Conservation (phyloP, 2,329 filamentous ascomycete species). For the Colletotrichum eremochloae region DNA sequence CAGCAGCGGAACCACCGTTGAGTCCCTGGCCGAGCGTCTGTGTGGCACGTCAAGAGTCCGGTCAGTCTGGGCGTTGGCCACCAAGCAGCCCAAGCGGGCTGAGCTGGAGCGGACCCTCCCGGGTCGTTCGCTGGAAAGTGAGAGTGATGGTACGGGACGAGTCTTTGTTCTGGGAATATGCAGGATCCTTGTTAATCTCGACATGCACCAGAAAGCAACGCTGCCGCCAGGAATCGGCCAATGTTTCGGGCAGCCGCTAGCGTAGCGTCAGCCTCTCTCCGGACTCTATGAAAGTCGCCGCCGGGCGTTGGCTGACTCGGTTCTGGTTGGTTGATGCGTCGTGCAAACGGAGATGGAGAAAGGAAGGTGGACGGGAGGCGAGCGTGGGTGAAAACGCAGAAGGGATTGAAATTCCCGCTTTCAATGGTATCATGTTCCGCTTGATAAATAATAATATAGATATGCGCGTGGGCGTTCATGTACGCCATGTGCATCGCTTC, state of each 20-base stretch:
- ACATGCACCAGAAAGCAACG: not conserved
- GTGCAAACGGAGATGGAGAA: not conserved
- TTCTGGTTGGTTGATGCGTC: not conserved
- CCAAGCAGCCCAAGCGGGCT: not conserved
- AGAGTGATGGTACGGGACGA: not conserved
- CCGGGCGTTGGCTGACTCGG: not conserved
- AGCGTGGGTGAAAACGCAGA: not conserved
- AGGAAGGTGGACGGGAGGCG: too few relatives aligned
- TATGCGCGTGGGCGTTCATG: not conserved
- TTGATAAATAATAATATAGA: not conserved
- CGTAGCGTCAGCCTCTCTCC: not conserved
- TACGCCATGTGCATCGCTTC: not conserved
- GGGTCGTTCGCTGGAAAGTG: not conserved
- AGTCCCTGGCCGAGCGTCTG: not conserved
- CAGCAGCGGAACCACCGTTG: not conserved
- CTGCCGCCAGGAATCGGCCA: not conserved
- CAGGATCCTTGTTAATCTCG: not conserved
- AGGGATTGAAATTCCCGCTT: not conserved
- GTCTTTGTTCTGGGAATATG: not conserved
- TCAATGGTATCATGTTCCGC: not conserved
- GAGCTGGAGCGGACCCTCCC: not conserved
- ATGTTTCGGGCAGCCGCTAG: slow-evolving; percentile 5
- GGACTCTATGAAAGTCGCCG: not conserved
- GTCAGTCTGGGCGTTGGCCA: not conserved
- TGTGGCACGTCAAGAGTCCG: slow-evolving; percentile 4